Base-by-base conservation (phyloP, 2,329 filamentous ascomycete genomes). In the Clarireedia hainanense region DNA sequence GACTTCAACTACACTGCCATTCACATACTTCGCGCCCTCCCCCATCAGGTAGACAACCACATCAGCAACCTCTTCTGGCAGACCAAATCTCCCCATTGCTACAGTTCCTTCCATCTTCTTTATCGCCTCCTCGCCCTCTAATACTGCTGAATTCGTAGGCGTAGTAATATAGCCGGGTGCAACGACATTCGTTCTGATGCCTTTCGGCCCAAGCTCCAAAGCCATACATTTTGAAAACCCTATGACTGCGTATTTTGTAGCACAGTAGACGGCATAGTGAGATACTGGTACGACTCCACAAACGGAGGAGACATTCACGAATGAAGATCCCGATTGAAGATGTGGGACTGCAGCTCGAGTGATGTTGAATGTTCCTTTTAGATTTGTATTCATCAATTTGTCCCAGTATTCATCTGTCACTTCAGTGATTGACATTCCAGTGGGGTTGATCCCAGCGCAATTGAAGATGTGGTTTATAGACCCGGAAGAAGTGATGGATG, bases 11-110 rank as follows among this genome's bases (percentile, higher is more conserved):
- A 78, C 70, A 54, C 70, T 74, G 0, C 80, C 80, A 65, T 82
- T 82, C 50, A 77, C 70, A 66, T 81, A 83, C 12, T 71, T 72
- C 1, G 76, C 77, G 5, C 73, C 74, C 42, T 74, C 76, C 3
- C 75, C 73, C 9, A 78, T 73, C 52, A 81, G 66, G 58, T 78
- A 81, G 39, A 80, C 56, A 2, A 78, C 70, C 15, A 77, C 68
- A 14, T 74, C 77, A 0, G 73, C 73, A 34, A 80, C 69, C 58
- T 81, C 78, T 42, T 76, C 73, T 9, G 67, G 61, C 4, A 61
- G 63, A 0, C 75, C 74, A 62, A 71, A 67, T 17, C 74, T 56
- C 0, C 71, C 74, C 49, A 64, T 53, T 9, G 55, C 56, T 2
- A 62, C 54, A 7, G 39, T 50, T 6, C 46, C 53, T 20, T 23